Conservation (phyloP, 2,329 filamentous ascomycete genomes). For the Exophiala mesophila region DNA sequence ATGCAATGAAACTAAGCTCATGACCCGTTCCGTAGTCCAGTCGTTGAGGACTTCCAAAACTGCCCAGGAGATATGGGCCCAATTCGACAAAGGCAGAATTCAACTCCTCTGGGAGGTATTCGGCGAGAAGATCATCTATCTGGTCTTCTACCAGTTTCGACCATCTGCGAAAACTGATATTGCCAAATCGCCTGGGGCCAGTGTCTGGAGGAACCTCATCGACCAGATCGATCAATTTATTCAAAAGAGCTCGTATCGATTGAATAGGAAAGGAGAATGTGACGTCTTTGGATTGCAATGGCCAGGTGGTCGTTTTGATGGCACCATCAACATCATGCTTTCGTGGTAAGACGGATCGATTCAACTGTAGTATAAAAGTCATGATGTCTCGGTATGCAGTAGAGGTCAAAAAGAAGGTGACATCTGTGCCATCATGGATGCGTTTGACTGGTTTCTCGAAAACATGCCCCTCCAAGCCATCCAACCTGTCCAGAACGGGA, state of each 20-base stretch:
- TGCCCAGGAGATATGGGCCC: slow-evolving; percentile 71
- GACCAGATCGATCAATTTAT: slow-evolving; percentile 61
- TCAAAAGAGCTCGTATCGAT: slow-evolving; percentile 62
- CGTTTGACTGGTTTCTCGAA: slow-evolving; percentile 70
- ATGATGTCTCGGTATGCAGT: slow-evolving; percentile 83
- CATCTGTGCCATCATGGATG: slow-evolving; percentile 81
- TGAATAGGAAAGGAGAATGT: slow-evolving; percentile 54
- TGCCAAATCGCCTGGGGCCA: slow-evolving; percentile 85
- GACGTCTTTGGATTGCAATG: slow-evolving; percentile 38
- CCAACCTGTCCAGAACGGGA: slow-evolving; percentile 9
- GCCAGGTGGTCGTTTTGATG: slow-evolving; percentile 50
- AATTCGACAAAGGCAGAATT: slow-evolving; percentile 58
- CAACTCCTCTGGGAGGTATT: slow-evolving; percentile 51
- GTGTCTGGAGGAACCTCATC: slow-evolving; percentile 76
- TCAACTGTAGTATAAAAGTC: slow-evolving; percentile 83
- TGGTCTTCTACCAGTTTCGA: slow-evolving; percentile 62
- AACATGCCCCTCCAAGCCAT: slow-evolving; percentile 36
- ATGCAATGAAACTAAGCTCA: slow-evolving; percentile 90
- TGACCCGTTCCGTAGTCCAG: slow-evolving; percentile 96
- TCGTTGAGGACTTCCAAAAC: slow-evolving; percentile 81
- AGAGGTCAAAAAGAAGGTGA: slow-evolving; percentile 72
- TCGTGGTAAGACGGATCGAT: slow-evolving; percentile 74
- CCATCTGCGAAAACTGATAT: slow-evolving; percentile 86
- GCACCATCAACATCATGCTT: slow-evolving; percentile 35
- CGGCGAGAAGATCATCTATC: slow-evolving; percentile 51